phyloP scores from a whole-genome alignment of 2,329 filamentous ascomycete species.

The Kalaharituber pfeilii region DNA sequence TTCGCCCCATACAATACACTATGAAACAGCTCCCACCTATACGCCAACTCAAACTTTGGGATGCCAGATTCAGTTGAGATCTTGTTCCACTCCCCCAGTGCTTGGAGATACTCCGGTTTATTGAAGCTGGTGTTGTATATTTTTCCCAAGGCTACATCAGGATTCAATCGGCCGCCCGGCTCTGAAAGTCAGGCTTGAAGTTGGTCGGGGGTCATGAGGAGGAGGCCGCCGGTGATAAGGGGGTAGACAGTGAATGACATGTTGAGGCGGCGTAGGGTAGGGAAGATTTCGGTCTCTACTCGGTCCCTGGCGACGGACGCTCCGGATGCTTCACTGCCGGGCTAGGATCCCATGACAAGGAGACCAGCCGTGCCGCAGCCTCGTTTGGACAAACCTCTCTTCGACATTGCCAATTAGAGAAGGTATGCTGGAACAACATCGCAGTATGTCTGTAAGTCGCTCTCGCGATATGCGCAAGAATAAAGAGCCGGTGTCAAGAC shows the following conservation, averaged over 20 bases:
- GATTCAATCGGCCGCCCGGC: neutral
- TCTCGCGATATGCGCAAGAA: too few relatives aligned
- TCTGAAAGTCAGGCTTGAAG: too few relatives aligned
- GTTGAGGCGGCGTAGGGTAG: constrained; percentile 55
- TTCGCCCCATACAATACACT: neutral
- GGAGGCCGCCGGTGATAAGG: constrained; percentile 22
- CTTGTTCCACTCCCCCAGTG: neutral
- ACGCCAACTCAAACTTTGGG: neutral
- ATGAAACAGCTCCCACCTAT: neutral
- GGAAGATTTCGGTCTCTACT: constrained; percentile 43
- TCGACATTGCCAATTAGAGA: too few relatives aligned
- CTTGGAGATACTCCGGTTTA: neutral
- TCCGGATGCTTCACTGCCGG: constrained; percentile 48
- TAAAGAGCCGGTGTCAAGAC: too few relatives aligned
- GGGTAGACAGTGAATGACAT: constrained; percentile 64
- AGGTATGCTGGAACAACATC: too few relatives aligned
- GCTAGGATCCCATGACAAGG: constrained; percentile 40
- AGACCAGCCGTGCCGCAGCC: constrained; percentile 16
- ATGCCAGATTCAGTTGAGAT: neutral
- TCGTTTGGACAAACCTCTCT: constrained; percentile 6
- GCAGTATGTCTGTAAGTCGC: too few relatives aligned
- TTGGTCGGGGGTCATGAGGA: too few relatives aligned
- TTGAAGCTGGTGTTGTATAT: neutral
- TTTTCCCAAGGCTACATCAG: neutral
- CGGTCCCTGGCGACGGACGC: constrained; percentile 43